A percentile compares a stretch with the other conserved stretches of the same genome.
Conservation (phyloP, 2,329 filamentous ascomycete species). For the Coniochaeta sp. region DNA sequence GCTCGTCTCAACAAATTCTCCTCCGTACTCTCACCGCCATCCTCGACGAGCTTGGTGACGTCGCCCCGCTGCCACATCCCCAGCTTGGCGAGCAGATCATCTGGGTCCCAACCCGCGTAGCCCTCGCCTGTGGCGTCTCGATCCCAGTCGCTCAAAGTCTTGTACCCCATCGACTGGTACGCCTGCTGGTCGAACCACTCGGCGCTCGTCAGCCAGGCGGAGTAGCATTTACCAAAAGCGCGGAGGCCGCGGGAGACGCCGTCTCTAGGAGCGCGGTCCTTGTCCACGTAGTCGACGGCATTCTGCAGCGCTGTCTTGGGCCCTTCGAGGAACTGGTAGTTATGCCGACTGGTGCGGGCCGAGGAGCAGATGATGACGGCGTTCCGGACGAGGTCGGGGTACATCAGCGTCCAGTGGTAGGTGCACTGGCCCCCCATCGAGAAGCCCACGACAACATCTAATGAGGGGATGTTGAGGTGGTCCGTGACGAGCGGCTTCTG, state of each 20-base stretch:
- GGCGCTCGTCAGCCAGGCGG: slow-evolving; percentile 37
- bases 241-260: slow-evolving; percentile 25
- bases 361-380: slow-evolving; percentile 38
- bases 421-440: slow-evolving; percentile 43
- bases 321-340: slow-evolving; percentile 39
- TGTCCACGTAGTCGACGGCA: slow-evolving; percentile 31
- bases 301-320: slow-evolving; percentile 33
- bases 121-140: slow-evolving; percentile 18
- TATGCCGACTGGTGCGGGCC: slow-evolving; percentile 37
- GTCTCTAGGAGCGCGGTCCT: slow-evolving; percentile 13
- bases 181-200: slow-evolving; percentile 35
- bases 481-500: slow-evolving; percentile 30
- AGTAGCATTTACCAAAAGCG: slow-evolving; percentile 38
- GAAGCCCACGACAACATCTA: slow-evolving; percentile 38
- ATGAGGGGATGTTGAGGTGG: slow-evolving; percentile 22
- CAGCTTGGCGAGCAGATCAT: slow-evolving; percentile 33
- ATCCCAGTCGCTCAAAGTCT: slow-evolving; percentile 29
- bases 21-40: slow-evolving; percentile 12
- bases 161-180: slow-evolving; percentile 28
- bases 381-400: slow-evolving; percentile 30
- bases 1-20: slow-evolving; percentile 36
- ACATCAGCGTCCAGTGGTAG: slow-evolving; percentile 38
- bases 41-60: slow-evolving; percentile 10
- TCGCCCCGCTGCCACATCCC: slow-evolving; percentile 39
- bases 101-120: slow-evolving; percentile 32